Conservation (phyloP, 1,284 basidiomycete genomes). For the Tetrapyrgos nigripes region DNA sequence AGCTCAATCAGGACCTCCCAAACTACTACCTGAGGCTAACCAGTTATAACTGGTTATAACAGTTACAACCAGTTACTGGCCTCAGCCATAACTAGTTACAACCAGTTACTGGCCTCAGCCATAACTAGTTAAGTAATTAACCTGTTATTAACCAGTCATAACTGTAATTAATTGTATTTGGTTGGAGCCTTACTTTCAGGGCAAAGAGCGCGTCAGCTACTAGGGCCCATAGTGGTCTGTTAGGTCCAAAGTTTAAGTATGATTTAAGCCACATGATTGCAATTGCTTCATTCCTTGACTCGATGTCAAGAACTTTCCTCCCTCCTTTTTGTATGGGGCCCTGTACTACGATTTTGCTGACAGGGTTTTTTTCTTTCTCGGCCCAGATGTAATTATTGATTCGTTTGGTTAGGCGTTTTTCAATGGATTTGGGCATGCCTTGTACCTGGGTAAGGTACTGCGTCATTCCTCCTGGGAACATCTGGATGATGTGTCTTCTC, state of each 20-base stretch:
- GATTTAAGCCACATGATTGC: constrained; percentile 18
- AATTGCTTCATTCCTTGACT: constrained; percentile 20
- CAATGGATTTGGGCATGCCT: constrained; percentile 20
- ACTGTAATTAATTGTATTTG: too few relatives aligned
- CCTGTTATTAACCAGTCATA: too few relatives aligned
- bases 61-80: too few relatives aligned
- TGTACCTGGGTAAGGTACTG: constrained; percentile 24
- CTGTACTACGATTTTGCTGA: constrained; percentile 16
- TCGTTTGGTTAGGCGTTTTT: constrained; percentile 7
- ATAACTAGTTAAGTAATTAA: too few relatives aligned
- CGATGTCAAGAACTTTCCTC: constrained; percentile 14
- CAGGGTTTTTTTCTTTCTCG: background rate
- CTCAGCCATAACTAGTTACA: too few relatives aligned
- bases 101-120: too few relatives aligned
- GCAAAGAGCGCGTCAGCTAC: constrained; percentile 12
- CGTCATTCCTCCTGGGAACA: constrained; percentile 18
- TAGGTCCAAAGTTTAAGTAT: constrained; percentile 7
- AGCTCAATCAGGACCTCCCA: too few relatives aligned
- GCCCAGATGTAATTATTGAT: constrained; percentile 18
- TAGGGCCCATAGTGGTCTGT: constrained; percentile 19
- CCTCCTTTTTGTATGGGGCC: constrained; percentile 14
- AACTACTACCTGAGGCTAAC: too few relatives aligned
- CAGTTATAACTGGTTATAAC: too few relatives aligned
- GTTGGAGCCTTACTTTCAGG: too few relatives aligned
- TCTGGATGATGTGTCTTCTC: constrained; percentile 17